Evolutionary conservation across 2,329 filamentous ascomycete species (phyloP).

Genomic region (Ophiostoma montium): DNA sequence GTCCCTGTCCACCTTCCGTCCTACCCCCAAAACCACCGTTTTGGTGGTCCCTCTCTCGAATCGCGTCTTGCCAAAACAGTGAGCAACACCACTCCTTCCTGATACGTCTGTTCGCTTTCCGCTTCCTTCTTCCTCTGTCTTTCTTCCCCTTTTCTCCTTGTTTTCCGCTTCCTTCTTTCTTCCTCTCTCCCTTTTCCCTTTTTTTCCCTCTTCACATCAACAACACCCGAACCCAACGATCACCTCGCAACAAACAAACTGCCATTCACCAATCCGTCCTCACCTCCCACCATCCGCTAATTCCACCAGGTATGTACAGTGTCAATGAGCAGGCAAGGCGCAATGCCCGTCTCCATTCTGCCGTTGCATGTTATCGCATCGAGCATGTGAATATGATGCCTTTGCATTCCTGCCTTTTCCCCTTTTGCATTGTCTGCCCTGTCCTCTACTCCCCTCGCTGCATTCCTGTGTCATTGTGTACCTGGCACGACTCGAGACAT

Average conservation of each 20-base stretch:
- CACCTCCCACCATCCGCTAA: too few species aligned
- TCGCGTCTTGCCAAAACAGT: conserved; percentile 10
- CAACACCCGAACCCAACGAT: conserved; percentile 3
- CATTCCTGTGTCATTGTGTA: too few species aligned
- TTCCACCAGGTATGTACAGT: too few species aligned
- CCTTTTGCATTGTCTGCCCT: too few species aligned
- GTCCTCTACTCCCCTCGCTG: neutral
- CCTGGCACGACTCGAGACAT: too few species aligned
- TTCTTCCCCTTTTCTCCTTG: neutral
- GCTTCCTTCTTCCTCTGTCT: neutral
- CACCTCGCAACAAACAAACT: neutral
- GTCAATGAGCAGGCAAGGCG: too few species aligned
- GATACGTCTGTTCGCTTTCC: too few species aligned
- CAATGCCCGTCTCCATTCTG: too few species aligned
- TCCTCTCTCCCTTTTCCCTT: too few species aligned
- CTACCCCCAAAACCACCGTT: neutral
- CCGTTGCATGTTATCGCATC: too few species aligned
- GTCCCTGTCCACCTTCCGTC: neutral
- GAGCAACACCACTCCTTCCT: conserved; percentile 4
- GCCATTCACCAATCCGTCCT: neutral
- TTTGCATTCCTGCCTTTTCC: too few species aligned
- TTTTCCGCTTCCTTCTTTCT: neutral
- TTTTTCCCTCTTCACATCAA: neutral
- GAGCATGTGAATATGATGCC: too few species aligned
- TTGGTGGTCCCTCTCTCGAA: conserved; percentile 2